Percentiles rank a stretch among this genome's conserved stretches.
Evolutionary conservation across 495 filamentous ascomycete species (phyloP).

Genomic region (Penicillium bialowiezense): DNA sequence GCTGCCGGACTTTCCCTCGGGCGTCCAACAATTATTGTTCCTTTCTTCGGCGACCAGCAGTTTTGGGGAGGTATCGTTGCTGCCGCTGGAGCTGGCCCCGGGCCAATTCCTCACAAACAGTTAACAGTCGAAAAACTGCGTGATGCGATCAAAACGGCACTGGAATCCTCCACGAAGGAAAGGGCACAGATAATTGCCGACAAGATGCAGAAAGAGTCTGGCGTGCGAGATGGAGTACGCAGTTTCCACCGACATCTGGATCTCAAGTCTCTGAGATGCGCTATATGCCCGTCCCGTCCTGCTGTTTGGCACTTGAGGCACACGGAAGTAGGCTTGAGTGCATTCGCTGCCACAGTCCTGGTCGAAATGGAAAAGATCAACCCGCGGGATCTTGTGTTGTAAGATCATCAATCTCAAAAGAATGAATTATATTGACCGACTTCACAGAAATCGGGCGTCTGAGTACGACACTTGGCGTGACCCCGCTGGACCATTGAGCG

Average conservation of each 20-base stretch:
- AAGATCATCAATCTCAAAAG: background rate
- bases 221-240: conserved; percentile 58
- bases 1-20: conserved; percentile 68
- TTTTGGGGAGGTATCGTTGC: conserved; percentile 82
- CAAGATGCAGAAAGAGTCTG: conserved; percentile 62
- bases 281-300: conserved; percentile 58
- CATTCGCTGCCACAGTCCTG: conserved; percentile 64
- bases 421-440: conserved; percentile 19
- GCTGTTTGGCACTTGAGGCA: conserved; percentile 71
- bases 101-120: conserved; percentile 66
- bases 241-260: conserved; percentile 70
- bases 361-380: conserved; percentile 59
- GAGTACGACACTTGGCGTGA: conserved; percentile 73
- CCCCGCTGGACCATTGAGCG: conserved; percentile 69
- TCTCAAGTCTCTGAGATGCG: conserved; percentile 58
- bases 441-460: conserved; percentile 55
- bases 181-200: conserved; percentile 58
- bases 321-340: conserved; percentile 60
- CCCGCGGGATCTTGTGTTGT: conserved; percentile 68
- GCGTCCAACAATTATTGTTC: conserved; percentile 71
- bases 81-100: conserved; percentile 66
- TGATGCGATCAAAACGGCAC: conserved; percentile 55
- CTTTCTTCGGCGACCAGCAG: conserved; percentile 83
- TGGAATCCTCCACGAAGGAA: conserved; percentile 53
- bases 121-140: conserved; percentile 63